These are phyloP conservation scores for Phytophthora aleatoria DNA, from an alignment of 352 stramenopile genomes.

Conservation along the genomic window DNA sequence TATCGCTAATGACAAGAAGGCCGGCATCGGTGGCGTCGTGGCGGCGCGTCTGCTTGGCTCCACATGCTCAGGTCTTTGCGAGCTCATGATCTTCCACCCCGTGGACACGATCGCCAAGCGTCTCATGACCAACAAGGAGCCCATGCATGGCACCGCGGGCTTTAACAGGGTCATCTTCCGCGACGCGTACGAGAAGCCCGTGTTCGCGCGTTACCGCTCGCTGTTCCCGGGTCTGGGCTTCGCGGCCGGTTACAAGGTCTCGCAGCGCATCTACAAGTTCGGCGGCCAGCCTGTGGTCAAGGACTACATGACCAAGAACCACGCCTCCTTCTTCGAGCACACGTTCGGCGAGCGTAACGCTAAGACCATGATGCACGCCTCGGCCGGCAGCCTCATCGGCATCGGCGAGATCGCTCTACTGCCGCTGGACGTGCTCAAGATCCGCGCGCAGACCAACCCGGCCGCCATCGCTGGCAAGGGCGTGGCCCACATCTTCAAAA, in stretches of 20 bases:
- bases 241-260: slow-evolving; percentile 96
- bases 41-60: slow-evolving; percentile 90
- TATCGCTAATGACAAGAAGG: slow-evolving; percentile 50
- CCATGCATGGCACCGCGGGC: slow-evolving; percentile 48
- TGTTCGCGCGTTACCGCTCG: slow-evolving; percentile 81
- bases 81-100: slow-evolving; percentile 96
- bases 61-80: slow-evolving; percentile 91
- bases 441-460: slow-evolving; percentile 95
- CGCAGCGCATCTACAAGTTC: slow-evolving; percentile 98
- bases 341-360: slow-evolving; percentile 92
- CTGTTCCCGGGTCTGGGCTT: slow-evolving; percentile 94
- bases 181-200: slow-evolving; percentile 79
- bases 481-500: slow-evolving; percentile 92
- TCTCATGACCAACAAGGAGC: slow-evolving; percentile 93
- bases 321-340: slow-evolving; percentile 87
- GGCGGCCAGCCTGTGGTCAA: slow-evolving; percentile 94
- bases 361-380: slow-evolving; percentile 94
- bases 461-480: slow-evolving; percentile 91
- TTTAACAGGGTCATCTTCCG: slow-evolving; percentile 90
- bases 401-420: slow-evolving; percentile 95
- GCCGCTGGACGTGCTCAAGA: slow-evolving; percentile 97
- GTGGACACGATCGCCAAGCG: slow-evolving; percentile 96
- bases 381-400: slow-evolving; percentile 92
- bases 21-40: slow-evolving; percentile 48
- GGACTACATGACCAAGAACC: slow-evolving; percentile 91